A percentile compares a stretch with the other conserved stretches of the same genome.
These are phyloP conservation scores for Quercus lobata DNA, from an alignment of 331 rosid species.

Conservation along the genomic window DNA sequence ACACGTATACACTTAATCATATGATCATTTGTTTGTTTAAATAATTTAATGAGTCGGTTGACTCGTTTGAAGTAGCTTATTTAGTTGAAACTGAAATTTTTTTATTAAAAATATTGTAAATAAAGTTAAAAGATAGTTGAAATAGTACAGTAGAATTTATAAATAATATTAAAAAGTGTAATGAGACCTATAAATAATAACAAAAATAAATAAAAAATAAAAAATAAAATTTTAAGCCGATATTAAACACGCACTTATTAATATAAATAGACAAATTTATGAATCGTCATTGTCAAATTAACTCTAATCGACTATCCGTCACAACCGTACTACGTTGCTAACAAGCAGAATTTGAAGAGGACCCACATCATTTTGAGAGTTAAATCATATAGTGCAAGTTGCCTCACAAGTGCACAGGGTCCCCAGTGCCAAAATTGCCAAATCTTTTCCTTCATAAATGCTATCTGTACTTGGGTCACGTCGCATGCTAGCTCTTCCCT, in stretches of 20 bases:
- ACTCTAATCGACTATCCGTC: too few species aligned
- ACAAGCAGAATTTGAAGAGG: neutral
- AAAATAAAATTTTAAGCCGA: too few species aligned
- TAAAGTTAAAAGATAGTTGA: rapidly evolving
- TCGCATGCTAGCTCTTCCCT: neutral
- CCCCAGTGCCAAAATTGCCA: neutral
- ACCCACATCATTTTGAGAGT: neutral
- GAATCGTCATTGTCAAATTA: too few species aligned
- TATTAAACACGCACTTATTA: too few species aligned
- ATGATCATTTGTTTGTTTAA: too few species aligned
- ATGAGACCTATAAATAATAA: rapidly evolving
- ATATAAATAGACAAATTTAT: too few species aligned
- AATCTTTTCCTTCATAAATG: neutral
- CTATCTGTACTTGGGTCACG: neutral
- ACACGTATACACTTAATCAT: too few species aligned
- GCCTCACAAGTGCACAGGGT: neutral
- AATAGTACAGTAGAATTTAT: rapidly evolving
- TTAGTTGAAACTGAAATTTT: rapidly evolving
- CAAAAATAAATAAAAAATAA: rapidly evolving
- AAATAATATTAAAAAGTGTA: too few species aligned
- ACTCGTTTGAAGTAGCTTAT: rapidly evolving
- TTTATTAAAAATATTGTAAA: rapidly evolving
- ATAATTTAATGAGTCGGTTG: too few species aligned
- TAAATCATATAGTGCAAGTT: neutral
- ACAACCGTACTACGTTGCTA: too few species aligned